Evolutionary conservation across 78 protist genomes (phyloP), one percentile per base, ranked within the genome.

Genomic region (Dictyostelium citrinum): DNA sequence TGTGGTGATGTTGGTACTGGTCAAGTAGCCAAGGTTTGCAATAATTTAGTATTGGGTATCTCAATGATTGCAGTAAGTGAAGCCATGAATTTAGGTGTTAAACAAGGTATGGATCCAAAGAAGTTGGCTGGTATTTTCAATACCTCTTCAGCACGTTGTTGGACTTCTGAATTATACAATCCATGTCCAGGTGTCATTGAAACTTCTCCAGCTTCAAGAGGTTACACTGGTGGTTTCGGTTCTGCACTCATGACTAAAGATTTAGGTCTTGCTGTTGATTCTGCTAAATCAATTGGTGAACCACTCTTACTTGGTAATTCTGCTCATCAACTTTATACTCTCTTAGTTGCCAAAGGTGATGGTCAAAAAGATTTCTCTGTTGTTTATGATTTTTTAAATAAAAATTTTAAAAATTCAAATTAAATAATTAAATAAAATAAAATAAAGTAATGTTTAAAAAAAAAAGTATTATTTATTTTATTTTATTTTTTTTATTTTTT

Each of bases 151-250:
- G 99, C 98, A 33, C 95, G 98, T 60, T 97, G 98, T 90, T 98
- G 99, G 99, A 85, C 96, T 51, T 90, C 97, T n/a, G 98, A 98
- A 82, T 90, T 97, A 4, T 97, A 98, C 93, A 98, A 98, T 95
- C 99, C 99, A 46, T 82, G 83, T 76, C 99, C 99, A 31, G 99
- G 98, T 20, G 99, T 96, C 20, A 68, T 97, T 39, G 97, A 83
- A 35, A 91, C 76, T 49, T 60, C 88, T 20, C 96, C 98, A 11
- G 90, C 97, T 29, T 33, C 92, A 22, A 72, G 96, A 70, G 95
- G 90, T 76, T 98, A 97, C 90, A 79, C 90, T 43, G 99, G 99
- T n/a, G 99, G 99, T 24, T 98, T 98, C 35, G 99, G 95, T 2
- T 39, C 85, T 31, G 95, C 94, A 2, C 92, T 98, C 61, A 98